phyloP scores from a whole-genome alignment of 208 protist species.

The Crithidia acanthocephali region DNA sequence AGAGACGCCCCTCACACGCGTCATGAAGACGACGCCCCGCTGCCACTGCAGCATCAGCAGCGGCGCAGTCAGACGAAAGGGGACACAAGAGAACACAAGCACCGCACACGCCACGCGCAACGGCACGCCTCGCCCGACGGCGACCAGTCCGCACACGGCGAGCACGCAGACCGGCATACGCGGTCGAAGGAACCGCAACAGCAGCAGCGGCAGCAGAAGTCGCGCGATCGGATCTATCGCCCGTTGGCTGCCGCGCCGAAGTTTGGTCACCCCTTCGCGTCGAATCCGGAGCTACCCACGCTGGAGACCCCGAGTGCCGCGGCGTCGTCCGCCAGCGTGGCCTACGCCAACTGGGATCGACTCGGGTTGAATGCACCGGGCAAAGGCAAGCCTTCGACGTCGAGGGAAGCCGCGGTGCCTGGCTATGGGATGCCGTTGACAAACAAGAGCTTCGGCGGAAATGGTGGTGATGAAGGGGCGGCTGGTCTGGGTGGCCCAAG shows the following conservation, averaged over 20 bases:
- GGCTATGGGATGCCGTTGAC: background rate
- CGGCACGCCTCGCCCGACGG: background rate
- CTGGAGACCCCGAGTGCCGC: conserved; percentile 1
- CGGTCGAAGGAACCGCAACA: background rate
- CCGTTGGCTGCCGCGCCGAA: background rate
- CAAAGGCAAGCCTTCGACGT: background rate
- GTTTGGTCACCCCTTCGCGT: conserved; percentile 7
- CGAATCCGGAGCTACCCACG: conserved; percentile 1
- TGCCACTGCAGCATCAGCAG: background rate
- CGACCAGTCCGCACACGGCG: background rate
- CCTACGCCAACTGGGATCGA: background rate
- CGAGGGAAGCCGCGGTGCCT: conserved; percentile 1
- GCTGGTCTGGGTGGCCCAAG: background rate
- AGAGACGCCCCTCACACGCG: background rate
- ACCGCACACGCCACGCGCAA: background rate
- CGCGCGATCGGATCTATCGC: background rate
- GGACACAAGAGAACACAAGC: background rate
- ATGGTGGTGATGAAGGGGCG: too few relatives aligned
- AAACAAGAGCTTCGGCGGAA: background rate
- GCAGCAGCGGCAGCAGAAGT: background rate
- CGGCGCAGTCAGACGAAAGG: background rate
- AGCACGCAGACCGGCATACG: background rate
- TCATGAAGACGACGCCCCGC: background rate
- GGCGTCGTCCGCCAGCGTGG: background rate
- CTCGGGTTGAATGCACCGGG: background rate